These are phyloP conservation scores for Phytopythium cucurbitacearum DNA, from an alignment of 352 stramenopile genomes.

Conservation along the genomic window DNA sequence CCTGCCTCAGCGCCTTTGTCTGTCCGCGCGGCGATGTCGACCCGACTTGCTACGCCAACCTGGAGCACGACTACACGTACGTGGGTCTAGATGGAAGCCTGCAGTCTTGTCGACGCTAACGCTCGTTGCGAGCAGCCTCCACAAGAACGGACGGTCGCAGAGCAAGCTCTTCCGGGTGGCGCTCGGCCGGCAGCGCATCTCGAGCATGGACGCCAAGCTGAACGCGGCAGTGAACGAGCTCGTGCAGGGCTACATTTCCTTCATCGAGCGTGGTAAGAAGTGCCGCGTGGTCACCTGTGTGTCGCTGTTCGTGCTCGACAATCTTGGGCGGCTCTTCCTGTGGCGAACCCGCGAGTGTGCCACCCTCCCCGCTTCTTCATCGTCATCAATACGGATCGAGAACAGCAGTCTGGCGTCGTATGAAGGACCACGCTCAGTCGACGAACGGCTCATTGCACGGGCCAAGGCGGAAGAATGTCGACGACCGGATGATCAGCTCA, in stretches of 20 bases:
- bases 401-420: slow-evolving; percentile 18
- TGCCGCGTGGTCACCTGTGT: slow-evolving; percentile 54
- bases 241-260: slow-evolving; percentile 40
- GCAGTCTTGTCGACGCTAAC: not conserved
- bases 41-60: slow-evolving; percentile 58
- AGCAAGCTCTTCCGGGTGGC: slow-evolving; percentile 65
- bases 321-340: slow-evolving; percentile 42
- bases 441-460: slow-evolving; percentile 53
- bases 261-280: slow-evolving; percentile 61
- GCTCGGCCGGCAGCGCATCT: slow-evolving; percentile 51
- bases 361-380: slow-evolving; percentile 29
- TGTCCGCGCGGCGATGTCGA: slow-evolving; percentile 64
- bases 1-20: slow-evolving; percentile 53
- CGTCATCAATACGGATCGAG: not conserved
- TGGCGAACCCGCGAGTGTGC: slow-evolving; percentile 53
- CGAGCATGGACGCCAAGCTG: slow-evolving; percentile 67
- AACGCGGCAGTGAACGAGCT: slow-evolving; percentile 39
- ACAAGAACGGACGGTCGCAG: slow-evolving; percentile 53
- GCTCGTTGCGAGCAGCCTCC: slow-evolving; percentile 24
- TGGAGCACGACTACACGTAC: slow-evolving; percentile 77
- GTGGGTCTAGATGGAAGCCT: not conserved
- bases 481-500: slow-evolving; percentile 50
- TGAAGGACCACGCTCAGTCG: slow-evolving; percentile 53
- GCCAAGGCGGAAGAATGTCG: slow-evolving; percentile 46
- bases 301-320: slow-evolving; percentile 56